phyloP scores from a whole-genome alignment of 2,329 filamentous ascomycete species.

The Fragosphaeria purpurea region DNA sequence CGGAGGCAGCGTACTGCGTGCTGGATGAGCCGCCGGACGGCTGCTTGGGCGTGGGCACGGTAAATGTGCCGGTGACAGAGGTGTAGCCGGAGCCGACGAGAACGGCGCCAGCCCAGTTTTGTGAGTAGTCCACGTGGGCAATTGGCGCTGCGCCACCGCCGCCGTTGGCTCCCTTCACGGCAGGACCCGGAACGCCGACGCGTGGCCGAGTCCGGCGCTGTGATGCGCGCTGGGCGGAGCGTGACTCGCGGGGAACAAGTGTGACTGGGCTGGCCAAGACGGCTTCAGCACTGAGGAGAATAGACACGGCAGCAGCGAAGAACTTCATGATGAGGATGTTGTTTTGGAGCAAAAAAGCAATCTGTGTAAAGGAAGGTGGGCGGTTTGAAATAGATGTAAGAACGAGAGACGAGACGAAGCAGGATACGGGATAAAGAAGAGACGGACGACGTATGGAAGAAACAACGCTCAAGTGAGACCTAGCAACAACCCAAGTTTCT shows the following conservation, averaged over 20 bases:
- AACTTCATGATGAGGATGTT: slow-evolving; percentile 37
- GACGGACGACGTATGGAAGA: too few relatives aligned
- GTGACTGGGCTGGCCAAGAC: slow-evolving; percentile 36
- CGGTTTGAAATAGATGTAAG: neutral
- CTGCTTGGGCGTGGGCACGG: slow-evolving; percentile 17
- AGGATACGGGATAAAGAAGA: too few relatives aligned
- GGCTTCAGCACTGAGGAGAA: slow-evolving; percentile 24
- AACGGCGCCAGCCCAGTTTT: slow-evolving; percentile 25
- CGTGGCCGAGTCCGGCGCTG: slow-evolving; percentile 15
- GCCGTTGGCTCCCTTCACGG: too few relatives aligned
- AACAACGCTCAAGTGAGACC: too few relatives aligned
- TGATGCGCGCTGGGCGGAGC: slow-evolving; percentile 17
- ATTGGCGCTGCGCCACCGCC: too few relatives aligned
- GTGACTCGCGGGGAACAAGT: slow-evolving; percentile 26
- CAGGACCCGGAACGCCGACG: too few relatives aligned
- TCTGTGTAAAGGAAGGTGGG: neutral
- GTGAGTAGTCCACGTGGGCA: slow-evolving; percentile 25
- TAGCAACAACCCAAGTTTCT: too few relatives aligned
- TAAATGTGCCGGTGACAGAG: slow-evolving; percentile 17
- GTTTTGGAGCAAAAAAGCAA: neutral
- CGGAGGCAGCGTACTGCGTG: slow-evolving; percentile 18
- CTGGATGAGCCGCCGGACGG: slow-evolving; percentile 8
- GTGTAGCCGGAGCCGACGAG: slow-evolving; percentile 8
- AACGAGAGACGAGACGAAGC: neutral
- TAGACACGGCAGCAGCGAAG: slow-evolving; percentile 26